Evolutionary conservation across 2,329 filamentous ascomycete genomes (phyloP).

Genomic region (Talaromyces sp.): DNA sequence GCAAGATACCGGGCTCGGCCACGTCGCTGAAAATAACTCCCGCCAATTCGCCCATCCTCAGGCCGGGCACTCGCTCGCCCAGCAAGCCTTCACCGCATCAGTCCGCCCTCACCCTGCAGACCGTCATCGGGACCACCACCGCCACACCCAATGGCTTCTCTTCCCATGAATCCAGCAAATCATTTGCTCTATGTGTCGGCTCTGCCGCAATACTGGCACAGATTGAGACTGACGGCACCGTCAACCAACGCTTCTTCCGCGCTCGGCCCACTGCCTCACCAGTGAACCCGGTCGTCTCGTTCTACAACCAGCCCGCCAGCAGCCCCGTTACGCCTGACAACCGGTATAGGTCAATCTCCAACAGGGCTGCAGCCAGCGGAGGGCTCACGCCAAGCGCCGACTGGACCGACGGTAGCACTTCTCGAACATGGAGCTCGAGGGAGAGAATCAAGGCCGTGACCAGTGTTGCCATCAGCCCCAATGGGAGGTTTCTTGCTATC

Average conservation of each 20-base stretch:
- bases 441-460: slow-evolving; percentile 94
- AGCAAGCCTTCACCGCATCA: slow-evolving; percentile 41
- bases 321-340: slow-evolving; percentile 52
- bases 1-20: slow-evolving; percentile 27
- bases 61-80: slow-evolving; percentile 60
- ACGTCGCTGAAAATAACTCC: slow-evolving; percentile 63
- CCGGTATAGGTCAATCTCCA: slow-evolving; percentile 54
- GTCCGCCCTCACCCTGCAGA: slow-evolving; percentile 63
- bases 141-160: slow-evolving; percentile 81
- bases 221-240: slow-evolving; percentile 59
- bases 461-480: slow-evolving; percentile 79
- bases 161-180: slow-evolving; percentile 61
- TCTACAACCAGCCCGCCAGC: slow-evolving; percentile 49
- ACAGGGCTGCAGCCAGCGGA: slow-evolving; percentile 45
- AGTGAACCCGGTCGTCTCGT: slow-evolving; percentile 54
- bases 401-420: slow-evolving; percentile 54
- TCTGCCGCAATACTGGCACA: slow-evolving; percentile 88
- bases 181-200: slow-evolving; percentile 87
- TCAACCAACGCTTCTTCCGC: slow-evolving; percentile 82
- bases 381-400: slow-evolving; percentile 47
- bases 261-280: slow-evolving; percentile 69
- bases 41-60: slow-evolving; percentile 67
- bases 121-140: slow-evolving; percentile 88
- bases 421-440: slow-evolving; percentile 77
- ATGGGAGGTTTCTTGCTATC: slow-evolving; percentile 82